Evolutionary conservation across 257 asterid genomes (phyloP).

Genomic region (Craterostigma plantagineum): DNA sequence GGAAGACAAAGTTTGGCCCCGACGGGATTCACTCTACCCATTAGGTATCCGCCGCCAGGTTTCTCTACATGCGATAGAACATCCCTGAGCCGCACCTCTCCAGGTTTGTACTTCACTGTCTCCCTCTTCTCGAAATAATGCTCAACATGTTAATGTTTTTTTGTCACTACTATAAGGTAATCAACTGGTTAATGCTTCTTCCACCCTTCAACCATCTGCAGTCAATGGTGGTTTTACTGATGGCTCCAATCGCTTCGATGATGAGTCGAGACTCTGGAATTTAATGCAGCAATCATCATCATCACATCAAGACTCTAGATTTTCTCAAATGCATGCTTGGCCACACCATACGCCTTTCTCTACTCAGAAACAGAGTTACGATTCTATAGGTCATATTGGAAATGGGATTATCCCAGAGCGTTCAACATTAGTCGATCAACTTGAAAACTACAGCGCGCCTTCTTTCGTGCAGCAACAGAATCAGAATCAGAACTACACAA

Average conservation of each 20-base stretch:
- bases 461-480: constrained; percentile 23
- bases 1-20: constrained; percentile 61
- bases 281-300: constrained; percentile 37
- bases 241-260: constrained; percentile 22
- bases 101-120: constrained; percentile 26
- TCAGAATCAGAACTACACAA: constrained; percentile 28
- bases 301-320: constrained; percentile 25
- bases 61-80: constrained; percentile 40
- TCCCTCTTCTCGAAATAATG: background rate
- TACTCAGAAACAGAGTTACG: constrained; percentile 28
- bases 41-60: constrained; percentile 79
- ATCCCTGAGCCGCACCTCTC: constrained; percentile 22
- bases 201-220: constrained; percentile 26
- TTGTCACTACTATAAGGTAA: constrained; percentile 25
- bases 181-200: constrained; percentile 20
- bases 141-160: background rate
- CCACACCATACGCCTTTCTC: constrained; percentile 23
- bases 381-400: constrained; percentile 11
- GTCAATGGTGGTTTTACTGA: constrained; percentile 15
- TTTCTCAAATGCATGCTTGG: constrained; percentile 23
- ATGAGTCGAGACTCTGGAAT: constrained; percentile 51
- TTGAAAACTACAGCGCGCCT: constrained; percentile 23
- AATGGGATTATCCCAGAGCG: constrained; percentile 19
- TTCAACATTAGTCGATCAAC: constrained; percentile 28
- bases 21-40: constrained; percentile 59